A percentile compares a stretch with the other conserved stretches of the same genome.
Conservation (phyloP, 1,139 yeast species). For the Eremothecium gossypii region DNA sequence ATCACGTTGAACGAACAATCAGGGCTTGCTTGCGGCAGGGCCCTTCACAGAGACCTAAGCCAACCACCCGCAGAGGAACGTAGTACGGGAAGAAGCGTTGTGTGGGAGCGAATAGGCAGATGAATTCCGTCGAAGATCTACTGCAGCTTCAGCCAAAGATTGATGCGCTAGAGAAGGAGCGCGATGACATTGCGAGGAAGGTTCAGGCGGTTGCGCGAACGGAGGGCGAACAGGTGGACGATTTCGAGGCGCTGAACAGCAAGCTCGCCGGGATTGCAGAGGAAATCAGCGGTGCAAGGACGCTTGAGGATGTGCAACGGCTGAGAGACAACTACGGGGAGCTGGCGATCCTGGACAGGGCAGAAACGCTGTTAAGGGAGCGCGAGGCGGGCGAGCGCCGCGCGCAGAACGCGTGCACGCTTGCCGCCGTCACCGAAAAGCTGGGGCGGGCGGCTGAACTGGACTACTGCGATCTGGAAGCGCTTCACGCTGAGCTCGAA, state of each 20-base stretch:
- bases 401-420: conserved; percentile 1
- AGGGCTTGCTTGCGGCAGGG: too few relatives aligned
- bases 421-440: conserved; percentile 2
- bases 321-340: conserved; percentile 27
- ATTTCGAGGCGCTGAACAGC: conserved; percentile 9
- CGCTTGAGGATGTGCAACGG: conserved; percentile 14
- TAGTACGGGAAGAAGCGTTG: too few relatives aligned
- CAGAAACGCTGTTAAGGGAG: conserved; percentile 13
- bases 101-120: too few relatives aligned
- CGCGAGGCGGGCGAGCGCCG: conserved; percentile 11
- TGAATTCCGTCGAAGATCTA: too few relatives aligned
- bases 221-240: conserved; percentile 10
- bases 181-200: conserved; percentile 21
- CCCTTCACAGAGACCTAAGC: too few relatives aligned
- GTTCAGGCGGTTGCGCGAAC: conserved; percentile 17
- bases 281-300: conserved; percentile 10
- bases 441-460: neutral
- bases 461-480: conserved; percentile 9
- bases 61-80: too few relatives aligned
- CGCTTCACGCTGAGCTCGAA: conserved; percentile 17
- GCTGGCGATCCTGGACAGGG: conserved; percentile 21
- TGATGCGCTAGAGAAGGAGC: conserved; percentile 15
- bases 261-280: conserved; percentile 9
- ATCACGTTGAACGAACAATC: too few relatives aligned
- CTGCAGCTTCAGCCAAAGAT: conserved; percentile 7